phyloP scores from a whole-genome alignment of 768 basidiomycete genomes.

The Kwoniella dejecticola region DNA sequence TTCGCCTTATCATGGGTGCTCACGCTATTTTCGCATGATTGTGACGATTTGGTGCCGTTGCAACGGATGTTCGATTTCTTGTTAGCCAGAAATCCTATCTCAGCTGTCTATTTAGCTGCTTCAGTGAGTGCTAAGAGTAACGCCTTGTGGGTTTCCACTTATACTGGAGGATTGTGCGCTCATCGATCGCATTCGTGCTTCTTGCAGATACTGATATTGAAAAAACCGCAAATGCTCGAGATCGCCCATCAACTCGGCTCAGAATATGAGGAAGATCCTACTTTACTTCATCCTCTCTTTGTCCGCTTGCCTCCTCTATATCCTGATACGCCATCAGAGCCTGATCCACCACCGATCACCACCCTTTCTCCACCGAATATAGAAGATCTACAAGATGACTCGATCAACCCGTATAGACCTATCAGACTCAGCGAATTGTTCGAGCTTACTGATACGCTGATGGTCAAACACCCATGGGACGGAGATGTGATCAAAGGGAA shows the following conservation, averaged over 20 bases:
- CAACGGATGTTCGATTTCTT: constrained; percentile 92
- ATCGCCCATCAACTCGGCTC: constrained; percentile 58
- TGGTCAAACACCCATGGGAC: constrained; percentile 45
- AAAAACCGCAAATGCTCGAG: constrained; percentile 67
- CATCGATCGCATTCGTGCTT: too few relatives aligned
- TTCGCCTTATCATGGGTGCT: constrained; percentile 86
- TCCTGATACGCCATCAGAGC: constrained; percentile 35
- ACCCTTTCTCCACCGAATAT: not conserved
- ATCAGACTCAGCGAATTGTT: constrained; percentile 52
- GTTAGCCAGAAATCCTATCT: constrained; percentile 76
- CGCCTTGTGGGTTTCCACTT: too few relatives aligned
- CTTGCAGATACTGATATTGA: constrained; percentile 68
- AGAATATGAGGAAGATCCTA: constrained; percentile 55
- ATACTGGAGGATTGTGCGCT: too few relatives aligned
- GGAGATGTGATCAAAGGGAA: constrained; percentile 37
- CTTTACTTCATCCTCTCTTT: constrained; percentile 56
- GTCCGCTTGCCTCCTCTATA: constrained; percentile 51
- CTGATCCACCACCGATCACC: constrained; percentile 3
- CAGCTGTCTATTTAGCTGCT: constrained; percentile 76
- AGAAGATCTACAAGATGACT: constrained; percentile 19
- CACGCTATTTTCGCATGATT: constrained; percentile 88
- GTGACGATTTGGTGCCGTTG: constrained; percentile 82
- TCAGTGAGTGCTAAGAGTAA: constrained; percentile 74
- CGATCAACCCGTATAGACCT: constrained; percentile 42
- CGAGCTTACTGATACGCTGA: constrained; percentile 40